Evolutionary conservation across 305 asterid genomes (phyloP), one percentile per base, ranked within the genome.

Genomic region (Nicotiana rustica): DNA sequence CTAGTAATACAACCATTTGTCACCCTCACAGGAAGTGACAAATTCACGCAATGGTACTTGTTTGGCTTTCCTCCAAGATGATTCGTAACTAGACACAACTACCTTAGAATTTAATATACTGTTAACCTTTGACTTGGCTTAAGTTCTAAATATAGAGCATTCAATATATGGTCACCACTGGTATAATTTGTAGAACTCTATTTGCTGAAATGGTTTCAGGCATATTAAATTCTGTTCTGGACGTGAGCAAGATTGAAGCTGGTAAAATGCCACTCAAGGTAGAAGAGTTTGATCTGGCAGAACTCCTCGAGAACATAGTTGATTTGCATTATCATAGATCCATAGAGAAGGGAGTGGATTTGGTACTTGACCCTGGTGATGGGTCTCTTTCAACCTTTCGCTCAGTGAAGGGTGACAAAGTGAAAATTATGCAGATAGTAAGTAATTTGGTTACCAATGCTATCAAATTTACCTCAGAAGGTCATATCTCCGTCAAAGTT

Each of bases 221-320:
- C 17, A 91, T 93, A 69, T 71, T 95, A 88, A 91, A 92, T 80
- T 88, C 95, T 41, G 89, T 93, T 86, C 98, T 95, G 8, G 95
- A 93, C 65, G 85, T 90, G 15, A 92, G 92, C 35, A 93, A 92
- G 88, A 92, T 92, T 31, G 97, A 93, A 81, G 93, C 97, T 0
- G 97, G 96, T 2, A 93, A 91, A 60, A 92, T 91, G 93, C 93
- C 89, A 69, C 91, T 95, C 1, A 92, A 90, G 49, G 92, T 89
- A 84, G 93, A 92, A 47, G 95, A 89, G 41, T 93, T 95, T 61
- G 86, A 91, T 84, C 49, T 92, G 55, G 92, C 83, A 33, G 83
- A 91, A 57, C 87, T 92, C 10, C 78, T 92, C 14, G 98, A 92
- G 80, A 94, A 92, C 52, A 92, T 89, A 41, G 97, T 92, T 75